Percentiles rank a stretch among this genome's conserved stretches.
phyloP scores from a whole-genome alignment of 305 asterid species.

The Rubia balearica region DNA sequence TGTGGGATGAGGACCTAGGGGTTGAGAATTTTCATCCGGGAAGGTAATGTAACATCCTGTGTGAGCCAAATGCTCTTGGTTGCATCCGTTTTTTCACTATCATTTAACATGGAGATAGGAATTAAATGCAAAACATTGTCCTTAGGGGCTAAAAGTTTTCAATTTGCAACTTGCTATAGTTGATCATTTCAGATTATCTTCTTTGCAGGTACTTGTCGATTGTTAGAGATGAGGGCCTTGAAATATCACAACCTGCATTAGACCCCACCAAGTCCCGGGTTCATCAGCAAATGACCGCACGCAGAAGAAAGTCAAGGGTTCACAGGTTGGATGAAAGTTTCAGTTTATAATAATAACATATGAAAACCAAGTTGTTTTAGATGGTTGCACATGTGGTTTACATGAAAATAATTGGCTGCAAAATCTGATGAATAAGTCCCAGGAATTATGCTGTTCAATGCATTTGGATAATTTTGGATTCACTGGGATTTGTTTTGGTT shows the following conservation, averaged over 20 bases:
- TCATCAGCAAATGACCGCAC: slow-evolving; percentile 75
- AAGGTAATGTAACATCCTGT: slow-evolving; percentile 32
- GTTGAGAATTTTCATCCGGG: slow-evolving; percentile 71
- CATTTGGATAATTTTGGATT: background rate
- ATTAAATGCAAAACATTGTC: background rate
- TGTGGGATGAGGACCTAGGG: slow-evolving; percentile 94
- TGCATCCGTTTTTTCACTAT: background rate
- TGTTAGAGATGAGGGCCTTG: slow-evolving; percentile 82
- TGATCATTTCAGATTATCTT: slow-evolving; percentile 7
- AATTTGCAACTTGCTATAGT: too few relatives aligned
- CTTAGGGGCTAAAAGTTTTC: background rate
- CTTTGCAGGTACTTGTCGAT: slow-evolving; percentile 64
- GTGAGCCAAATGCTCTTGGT: background rate
- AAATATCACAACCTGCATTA: slow-evolving; percentile 93
- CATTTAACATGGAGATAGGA: background rate
- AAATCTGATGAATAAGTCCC: background rate
- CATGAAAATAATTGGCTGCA: background rate
- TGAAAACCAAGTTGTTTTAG: background rate
- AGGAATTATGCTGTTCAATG: background rate
- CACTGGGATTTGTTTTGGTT: slow-evolving; percentile 12
- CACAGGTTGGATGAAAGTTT: slow-evolving; percentile 58
- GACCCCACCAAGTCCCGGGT: slow-evolving; percentile 66
- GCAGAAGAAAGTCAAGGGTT: slow-evolving; percentile 47
- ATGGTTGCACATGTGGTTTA: background rate
- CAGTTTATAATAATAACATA: background rate